Conservation (phyloP, 2,329 filamentous ascomycete species). For the Fusarium coffeatum region DNA sequence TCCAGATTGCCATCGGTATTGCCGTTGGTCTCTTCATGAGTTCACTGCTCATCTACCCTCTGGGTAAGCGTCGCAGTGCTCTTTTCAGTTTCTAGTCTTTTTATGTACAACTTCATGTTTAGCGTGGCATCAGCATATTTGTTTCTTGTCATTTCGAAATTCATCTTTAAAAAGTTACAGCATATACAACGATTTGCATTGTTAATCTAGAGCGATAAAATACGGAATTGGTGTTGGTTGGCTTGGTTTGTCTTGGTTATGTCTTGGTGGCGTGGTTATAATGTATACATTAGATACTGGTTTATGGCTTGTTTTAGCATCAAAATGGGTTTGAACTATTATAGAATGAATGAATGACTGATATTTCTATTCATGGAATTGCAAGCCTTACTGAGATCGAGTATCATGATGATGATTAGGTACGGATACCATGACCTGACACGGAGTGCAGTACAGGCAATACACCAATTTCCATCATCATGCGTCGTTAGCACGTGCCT, state of each 20-base stretch:
- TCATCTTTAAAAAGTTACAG: conserved; percentile 13
- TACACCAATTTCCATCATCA: conserved; percentile 4
- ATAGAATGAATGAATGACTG: conserved; percentile 16
- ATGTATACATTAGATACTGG: conserved; percentile 8
- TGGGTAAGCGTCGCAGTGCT: conserved; percentile 62
- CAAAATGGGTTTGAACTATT: neutral
- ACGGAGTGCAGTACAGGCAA: neutral
- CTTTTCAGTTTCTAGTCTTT: conserved; percentile 59
- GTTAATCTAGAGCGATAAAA: conserved; percentile 6
- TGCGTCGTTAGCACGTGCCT: conserved; percentile 10
- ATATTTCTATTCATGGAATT: neutral
- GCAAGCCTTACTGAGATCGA: neutral
- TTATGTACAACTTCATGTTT: conserved; percentile 7
- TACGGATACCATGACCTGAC: neutral
- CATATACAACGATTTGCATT: neutral
- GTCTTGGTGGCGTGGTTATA: neutral
- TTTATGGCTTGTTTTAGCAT: conserved; percentile 5
- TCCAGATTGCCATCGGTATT: conserved; percentile 65
- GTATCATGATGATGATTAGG: neutral
- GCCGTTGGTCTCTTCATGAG: conserved; percentile 63
- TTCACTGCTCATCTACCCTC: conserved; percentile 61
- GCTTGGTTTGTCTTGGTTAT: neutral
- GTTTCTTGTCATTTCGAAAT: neutral
- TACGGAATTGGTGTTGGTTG: neutral
- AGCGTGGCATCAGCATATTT: conserved; percentile 19